phyloP scores from a whole-genome alignment of 441 rosid species.

The Adansonia rubrostipa region DNA sequence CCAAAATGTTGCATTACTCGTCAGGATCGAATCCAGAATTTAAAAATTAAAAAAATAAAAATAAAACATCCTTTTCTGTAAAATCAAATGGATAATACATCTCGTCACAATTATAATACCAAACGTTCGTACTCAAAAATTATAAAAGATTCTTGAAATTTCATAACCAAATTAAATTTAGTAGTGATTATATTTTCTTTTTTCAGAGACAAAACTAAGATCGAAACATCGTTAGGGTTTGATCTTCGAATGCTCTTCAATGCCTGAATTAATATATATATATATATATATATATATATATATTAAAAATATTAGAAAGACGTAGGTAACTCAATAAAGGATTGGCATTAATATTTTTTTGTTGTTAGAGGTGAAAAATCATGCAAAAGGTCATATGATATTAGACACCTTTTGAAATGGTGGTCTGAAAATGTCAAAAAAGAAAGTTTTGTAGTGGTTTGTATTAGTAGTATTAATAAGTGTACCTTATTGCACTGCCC shows the following conservation, averaged over 20 bases:
- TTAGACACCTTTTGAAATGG: background rate
- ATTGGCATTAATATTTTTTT: too few relatives aligned
- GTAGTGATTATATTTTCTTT: too few relatives aligned
- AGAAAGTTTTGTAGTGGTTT: background rate
- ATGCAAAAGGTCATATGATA: background rate
- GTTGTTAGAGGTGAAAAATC: background rate
- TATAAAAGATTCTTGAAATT: background rate
- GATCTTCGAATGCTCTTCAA: too few relatives aligned
- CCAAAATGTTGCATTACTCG: constrained; percentile 19
- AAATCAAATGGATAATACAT: background rate
- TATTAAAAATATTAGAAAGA: too few relatives aligned
- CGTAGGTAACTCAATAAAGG: too few relatives aligned
- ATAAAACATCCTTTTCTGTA: background rate
- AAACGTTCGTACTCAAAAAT: background rate
- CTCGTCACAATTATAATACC: background rate
- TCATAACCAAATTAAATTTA: background rate
- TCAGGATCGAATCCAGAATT: background rate
- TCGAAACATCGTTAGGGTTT: too few relatives aligned
- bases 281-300: too few relatives aligned
- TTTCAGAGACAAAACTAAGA: too few relatives aligned
- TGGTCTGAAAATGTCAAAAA: background rate
- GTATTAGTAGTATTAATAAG: background rate
- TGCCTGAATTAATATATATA: too few relatives aligned
- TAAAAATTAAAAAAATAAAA: too few relatives aligned
- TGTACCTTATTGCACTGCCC: background rate